Conservation (phyloP, 2,329 filamentous ascomycete genomes). For the Blumeria graminis region DNA sequence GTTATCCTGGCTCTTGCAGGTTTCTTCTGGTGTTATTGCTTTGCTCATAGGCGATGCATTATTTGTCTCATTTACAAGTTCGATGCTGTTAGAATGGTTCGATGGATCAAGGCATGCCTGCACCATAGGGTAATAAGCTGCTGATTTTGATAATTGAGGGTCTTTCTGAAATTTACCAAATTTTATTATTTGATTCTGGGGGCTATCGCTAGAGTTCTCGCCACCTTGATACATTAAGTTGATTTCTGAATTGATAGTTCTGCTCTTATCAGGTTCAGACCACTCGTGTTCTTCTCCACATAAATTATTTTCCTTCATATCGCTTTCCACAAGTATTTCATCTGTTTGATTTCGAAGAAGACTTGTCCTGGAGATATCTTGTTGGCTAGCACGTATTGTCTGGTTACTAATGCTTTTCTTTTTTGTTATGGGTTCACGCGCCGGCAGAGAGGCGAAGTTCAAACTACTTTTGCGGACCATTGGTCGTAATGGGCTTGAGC, state of each 20-base stretch:
- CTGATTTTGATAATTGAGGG: slow-evolving; percentile 15
- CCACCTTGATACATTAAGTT: slow-evolving; percentile 35
- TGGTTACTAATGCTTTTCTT: slow-evolving; percentile 65
- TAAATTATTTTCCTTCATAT: slow-evolving; percentile 14
- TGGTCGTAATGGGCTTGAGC: slow-evolving; percentile 50
- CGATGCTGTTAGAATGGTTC: too few relatives aligned
- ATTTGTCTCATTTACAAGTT: too few relatives aligned
- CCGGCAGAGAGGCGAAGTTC: slow-evolving; percentile 79
- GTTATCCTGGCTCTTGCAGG: too few relatives aligned
- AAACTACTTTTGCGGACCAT: slow-evolving; percentile 78
- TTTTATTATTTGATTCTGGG: slow-evolving; percentile 79
- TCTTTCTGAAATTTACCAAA: slow-evolving; percentile 28
- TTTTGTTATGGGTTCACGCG: slow-evolving; percentile 60
- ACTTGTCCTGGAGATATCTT: slow-evolving; percentile 49
- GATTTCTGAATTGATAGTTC: slow-evolving; percentile 20
- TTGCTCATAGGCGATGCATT: too few relatives aligned
- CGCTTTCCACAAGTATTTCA: slow-evolving; percentile 42
- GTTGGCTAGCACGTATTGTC: slow-evolving; percentile 51
- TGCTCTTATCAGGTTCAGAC: slow-evolving; percentile 14
- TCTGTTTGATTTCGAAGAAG: slow-evolving; percentile 51
- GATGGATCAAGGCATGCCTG: too few relatives aligned
- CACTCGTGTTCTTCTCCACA: slow-evolving; percentile 21
- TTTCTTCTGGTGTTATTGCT: too few relatives aligned
- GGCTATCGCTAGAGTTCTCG: slow-evolving; percentile 77
- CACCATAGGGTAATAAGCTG: slow-evolving; percentile 3